Base-by-base conservation (phyloP, 208 protist genomes). In the Leishmania braziliensis region DNA sequence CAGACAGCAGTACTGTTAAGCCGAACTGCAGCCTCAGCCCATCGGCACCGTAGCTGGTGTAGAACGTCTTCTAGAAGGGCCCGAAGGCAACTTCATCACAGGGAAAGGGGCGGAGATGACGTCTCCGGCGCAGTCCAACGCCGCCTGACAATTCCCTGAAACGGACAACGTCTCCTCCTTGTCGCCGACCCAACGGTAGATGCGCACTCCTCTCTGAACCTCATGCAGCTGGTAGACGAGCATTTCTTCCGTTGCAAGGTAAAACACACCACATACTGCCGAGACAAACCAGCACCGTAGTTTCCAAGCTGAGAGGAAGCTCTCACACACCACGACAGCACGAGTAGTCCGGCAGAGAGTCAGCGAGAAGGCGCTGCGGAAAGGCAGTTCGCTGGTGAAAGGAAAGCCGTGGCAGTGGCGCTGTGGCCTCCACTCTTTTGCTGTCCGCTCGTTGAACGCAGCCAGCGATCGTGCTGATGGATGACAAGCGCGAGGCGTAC, bases 101-200 rank as follows among this genome's bases (percentile, higher is more conserved):
- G 72, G 63, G 29, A 84, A 84, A 14, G 73, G 74, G 53, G 79
- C 62, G 50, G 80, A 76, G 36, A 0, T 29, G 8, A 75, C 23
- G 65, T 43, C 80, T 9, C 80, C 73, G 0, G 80, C 80, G 66
- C 80, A 84, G 68, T 84, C 72, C 80, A 84, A 51, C 65, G 74
- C 74, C 63, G 78, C 75, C 43, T 79, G 53, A 29, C 23, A 62
- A 36, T 29, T 56, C 23, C 53, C 54, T 4, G 74, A 79, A 53
- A 81, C 83, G 14, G 82, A 75, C 43, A 78, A 39, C 12, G 78
- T 72, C 3, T 56, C 69, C 16, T 58, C 66, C 58, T 70, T 75
- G n/a, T 77, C 75, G 1, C 39, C 12, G 39, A 20, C 63, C 8
- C 39, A n/a, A 46, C 73, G 62, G 20, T 39, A n/a, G 66, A 83